These are phyloP conservation scores for Primulina eburnea DNA, from an alignment of 257 asterid species.

Conservation along the genomic window DNA sequence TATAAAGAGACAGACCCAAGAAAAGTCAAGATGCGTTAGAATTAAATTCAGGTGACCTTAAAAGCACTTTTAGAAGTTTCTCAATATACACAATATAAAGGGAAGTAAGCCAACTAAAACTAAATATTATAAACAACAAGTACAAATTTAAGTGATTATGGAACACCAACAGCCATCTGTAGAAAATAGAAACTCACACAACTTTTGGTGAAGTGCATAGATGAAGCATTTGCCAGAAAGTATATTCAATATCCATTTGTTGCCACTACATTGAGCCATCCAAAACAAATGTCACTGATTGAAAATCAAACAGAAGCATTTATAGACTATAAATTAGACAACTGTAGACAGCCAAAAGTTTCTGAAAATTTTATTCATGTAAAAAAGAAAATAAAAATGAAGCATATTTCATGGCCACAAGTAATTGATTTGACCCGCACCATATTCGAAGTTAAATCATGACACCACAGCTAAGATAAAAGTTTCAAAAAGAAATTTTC, in stretches of 20 bases:
- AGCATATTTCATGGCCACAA: slow-evolving; percentile 19
- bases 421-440: background rate
- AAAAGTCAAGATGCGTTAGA: slow-evolving; percentile 6
- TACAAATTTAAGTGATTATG: slow-evolving; percentile 8
- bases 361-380: slow-evolving; percentile 6
- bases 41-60: slow-evolving; percentile 6
- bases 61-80: slow-evolving; percentile 9
- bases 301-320: slow-evolving; percentile 16
- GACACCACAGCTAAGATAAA: slow-evolving; percentile 1
- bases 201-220: slow-evolving; percentile 97
- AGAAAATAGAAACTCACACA: slow-evolving; percentile 68
- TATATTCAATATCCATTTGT: slow-evolving; percentile 97
- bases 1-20: background rate
- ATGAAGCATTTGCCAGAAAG: slow-evolving; percentile 99
- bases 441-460: background rate
- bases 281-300: slow-evolving; percentile 27
- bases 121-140: slow-evolving; percentile 20
- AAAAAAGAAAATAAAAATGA: slow-evolving; percentile 5
- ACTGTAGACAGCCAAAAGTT: slow-evolving; percentile 3
- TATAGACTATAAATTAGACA: slow-evolving; percentile 4
- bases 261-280: slow-evolving; percentile 70
- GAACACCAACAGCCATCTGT: slow-evolving; percentile 23
- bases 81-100: background rate
- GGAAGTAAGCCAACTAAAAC: background rate
- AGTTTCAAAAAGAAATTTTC: background rate